phyloP scores from a whole-genome alignment of 2,329 filamentous ascomycete species.

The Pseudogymnoascus verrucosus region DNA sequence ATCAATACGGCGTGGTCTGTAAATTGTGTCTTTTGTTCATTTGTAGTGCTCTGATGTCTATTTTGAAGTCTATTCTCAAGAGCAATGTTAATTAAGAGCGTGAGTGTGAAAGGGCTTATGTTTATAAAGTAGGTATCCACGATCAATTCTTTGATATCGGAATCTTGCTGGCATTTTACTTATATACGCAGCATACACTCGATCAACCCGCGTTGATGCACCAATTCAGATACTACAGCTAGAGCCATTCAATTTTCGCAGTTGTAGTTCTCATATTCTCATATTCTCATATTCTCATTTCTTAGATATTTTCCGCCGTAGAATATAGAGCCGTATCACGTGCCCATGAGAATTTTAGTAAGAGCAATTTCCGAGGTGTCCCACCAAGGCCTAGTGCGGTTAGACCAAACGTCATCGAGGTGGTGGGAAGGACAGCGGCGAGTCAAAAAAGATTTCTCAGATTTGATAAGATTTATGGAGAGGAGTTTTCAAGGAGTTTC shows the following conservation, averaged over 20 bases:
- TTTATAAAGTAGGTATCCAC: neutral
- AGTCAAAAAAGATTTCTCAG: neutral
- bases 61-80: neutral
- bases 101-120: neutral
- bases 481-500: neutral
- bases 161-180: neutral
- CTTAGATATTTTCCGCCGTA: neutral
- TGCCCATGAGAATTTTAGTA: neutral
- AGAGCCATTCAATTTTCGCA: neutral
- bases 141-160: neutral
- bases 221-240: neutral
- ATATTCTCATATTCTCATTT: neutral
- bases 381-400: neutral
- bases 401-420: neutral
- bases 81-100: neutral
- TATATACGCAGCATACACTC: neutral
- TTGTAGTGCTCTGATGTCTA: neutral
- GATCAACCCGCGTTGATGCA: neutral
- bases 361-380: neutral
- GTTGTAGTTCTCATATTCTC: neutral
- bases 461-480: neutral
- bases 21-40: neutral
- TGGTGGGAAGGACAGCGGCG: neutral
- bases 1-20: neutral
- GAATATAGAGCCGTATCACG: neutral